These are phyloP conservation scores for Penicillium simplicissimum DNA, from an alignment of 495 filamentous ascomycete genomes.

Conservation along the genomic window DNA sequence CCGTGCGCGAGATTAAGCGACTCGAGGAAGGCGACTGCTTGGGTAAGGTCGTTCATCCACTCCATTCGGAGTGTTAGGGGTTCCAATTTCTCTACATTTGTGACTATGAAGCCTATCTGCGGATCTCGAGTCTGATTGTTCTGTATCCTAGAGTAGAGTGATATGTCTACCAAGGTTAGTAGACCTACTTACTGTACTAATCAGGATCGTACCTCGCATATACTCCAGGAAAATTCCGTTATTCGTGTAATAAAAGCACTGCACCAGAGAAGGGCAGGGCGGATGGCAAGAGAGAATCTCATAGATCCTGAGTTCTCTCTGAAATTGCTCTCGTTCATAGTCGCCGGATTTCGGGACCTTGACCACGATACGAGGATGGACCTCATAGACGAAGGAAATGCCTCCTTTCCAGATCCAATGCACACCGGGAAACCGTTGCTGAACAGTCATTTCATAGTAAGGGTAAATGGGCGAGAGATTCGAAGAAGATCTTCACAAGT, in stretches of 20 bases:
- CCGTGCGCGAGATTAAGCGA: conserved; percentile 40
- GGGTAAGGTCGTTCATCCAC: conserved; percentile 42
- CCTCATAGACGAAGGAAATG: conserved; percentile 42
- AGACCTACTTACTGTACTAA: not conserved
- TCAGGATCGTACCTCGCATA: conserved; percentile 32
- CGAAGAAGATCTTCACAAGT: not conserved
- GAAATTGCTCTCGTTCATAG: conserved; percentile 36
- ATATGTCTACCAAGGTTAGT: conserved; percentile 10
- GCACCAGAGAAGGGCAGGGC: conserved; percentile 36
- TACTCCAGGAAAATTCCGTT: conserved; percentile 45
- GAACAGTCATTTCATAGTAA: conserved; percentile 30
- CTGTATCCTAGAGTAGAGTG: conserved; percentile 14
- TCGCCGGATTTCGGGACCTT: conserved; percentile 38
- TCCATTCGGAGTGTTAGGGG: conserved; percentile 30
- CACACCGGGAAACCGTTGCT: conserved; percentile 28
- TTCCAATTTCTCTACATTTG: conserved; percentile 34
- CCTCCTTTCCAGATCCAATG: conserved; percentile 36
- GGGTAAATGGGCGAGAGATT: not conserved
- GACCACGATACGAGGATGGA: conserved; percentile 41
- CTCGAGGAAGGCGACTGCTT: conserved; percentile 42
- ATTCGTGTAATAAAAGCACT: conserved; percentile 31
- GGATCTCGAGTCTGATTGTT: conserved; percentile 11
- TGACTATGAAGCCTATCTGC: conserved; percentile 24
- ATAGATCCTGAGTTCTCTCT: conserved; percentile 36
- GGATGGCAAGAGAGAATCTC: conserved; percentile 29